phyloP scores from a whole-genome alignment of 2,329 filamentous ascomycete species.

The Penicillium sp. region DNA sequence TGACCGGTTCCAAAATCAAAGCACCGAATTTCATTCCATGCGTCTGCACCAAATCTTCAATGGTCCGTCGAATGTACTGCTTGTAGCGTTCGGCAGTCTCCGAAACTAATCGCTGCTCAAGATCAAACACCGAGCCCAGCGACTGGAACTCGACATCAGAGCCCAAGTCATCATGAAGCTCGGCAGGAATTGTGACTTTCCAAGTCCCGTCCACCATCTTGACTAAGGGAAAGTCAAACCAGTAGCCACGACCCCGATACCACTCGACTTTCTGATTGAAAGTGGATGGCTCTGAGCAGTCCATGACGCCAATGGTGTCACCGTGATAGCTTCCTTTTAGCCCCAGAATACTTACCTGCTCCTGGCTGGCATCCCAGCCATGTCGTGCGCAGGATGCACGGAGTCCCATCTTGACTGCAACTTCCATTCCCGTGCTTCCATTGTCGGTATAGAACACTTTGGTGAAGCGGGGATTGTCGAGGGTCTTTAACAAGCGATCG shows the following conservation, averaged over 20 bases:
- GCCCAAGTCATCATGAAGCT: constrained; percentile 46
- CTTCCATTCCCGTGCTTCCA: constrained; percentile 75
- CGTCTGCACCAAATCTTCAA: constrained; percentile 49
- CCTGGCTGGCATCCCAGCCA: constrained; percentile 54
- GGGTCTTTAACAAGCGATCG: constrained; percentile 54
- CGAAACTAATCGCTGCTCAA: constrained; percentile 45
- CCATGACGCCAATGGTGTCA: constrained; percentile 85
- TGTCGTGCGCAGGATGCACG: constrained; percentile 63
- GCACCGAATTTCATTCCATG: constrained; percentile 66
- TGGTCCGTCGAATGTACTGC: constrained; percentile 51
- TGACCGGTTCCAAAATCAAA: constrained; percentile 71
- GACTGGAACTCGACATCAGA: constrained; percentile 42
- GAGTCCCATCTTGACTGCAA: constrained; percentile 78
- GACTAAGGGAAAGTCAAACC: constrained; percentile 73
- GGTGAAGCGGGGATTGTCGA: constrained; percentile 59
- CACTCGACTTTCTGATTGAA: constrained; percentile 82
- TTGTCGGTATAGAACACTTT: constrained; percentile 82
- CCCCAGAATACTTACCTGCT: constrained; percentile 62
- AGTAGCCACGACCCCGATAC: constrained; percentile 72
- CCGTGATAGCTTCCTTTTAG: constrained; percentile 79
- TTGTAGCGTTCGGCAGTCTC: constrained; percentile 51
- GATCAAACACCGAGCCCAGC: constrained; percentile 56
- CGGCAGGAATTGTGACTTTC: constrained; percentile 54
- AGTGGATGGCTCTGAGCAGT: constrained; percentile 68
- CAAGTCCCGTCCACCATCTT: constrained; percentile 62